Conservation (phyloP, 768 basidiomycete species). For the Amanita inopinata region DNA sequence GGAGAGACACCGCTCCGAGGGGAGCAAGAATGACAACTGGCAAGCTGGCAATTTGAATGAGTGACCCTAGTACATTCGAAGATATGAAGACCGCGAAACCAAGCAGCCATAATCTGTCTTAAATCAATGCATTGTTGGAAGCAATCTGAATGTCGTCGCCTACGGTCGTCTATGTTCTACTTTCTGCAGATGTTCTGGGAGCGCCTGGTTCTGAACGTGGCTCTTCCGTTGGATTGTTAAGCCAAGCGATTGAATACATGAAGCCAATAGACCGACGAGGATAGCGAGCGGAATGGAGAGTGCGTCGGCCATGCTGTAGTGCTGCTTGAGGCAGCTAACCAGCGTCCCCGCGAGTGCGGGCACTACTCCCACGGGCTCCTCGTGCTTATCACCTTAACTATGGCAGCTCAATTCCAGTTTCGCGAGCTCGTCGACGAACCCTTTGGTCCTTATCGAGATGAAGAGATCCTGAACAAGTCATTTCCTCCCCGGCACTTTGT, state of each 20-base stretch:
- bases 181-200: constrained; percentile 53
- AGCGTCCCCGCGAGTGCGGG: neutral
- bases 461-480: neutral
- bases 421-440: constrained; percentile 5
- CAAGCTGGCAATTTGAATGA: constrained; percentile 88
- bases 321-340: neutral
- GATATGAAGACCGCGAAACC: constrained; percentile 83
- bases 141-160: constrained; percentile 19
- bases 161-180: constrained; percentile 76
- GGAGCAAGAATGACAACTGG: constrained; percentile 94
- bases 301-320: constrained; percentile 1
- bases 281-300: constrained; percentile 45
- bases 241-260: constrained; percentile 83
- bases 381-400: too few relatives aligned
- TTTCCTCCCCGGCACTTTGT: neutral
- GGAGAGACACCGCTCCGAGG: constrained; percentile 81
- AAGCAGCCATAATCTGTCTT: constrained; percentile 67
- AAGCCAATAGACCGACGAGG: constrained; percentile 63
- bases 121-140: constrained; percentile 4
- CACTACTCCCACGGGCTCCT: neutral
- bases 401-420: neutral
- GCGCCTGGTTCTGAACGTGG: constrained; percentile 72
- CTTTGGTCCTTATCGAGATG: constrained; percentile 4
- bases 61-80: constrained; percentile 79
- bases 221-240: constrained; percentile 91